Conservation (phyloP, 345 rosid genomes). For the Conringia planisiliqua region DNA sequence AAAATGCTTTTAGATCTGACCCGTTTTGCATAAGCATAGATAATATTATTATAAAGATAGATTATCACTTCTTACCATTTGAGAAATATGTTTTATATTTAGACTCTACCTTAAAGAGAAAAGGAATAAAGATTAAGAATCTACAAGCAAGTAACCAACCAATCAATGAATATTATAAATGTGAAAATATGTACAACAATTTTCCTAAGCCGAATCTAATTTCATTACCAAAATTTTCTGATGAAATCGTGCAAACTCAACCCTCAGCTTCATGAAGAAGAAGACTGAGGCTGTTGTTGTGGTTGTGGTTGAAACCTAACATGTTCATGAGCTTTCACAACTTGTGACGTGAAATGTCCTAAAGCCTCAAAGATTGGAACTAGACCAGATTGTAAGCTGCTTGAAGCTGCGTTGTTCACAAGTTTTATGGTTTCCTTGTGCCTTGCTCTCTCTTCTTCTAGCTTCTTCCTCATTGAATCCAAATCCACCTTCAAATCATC, state of each 20-base stretch:
- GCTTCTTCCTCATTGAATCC: slow-evolving; percentile 75
- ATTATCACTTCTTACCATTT: not conserved
- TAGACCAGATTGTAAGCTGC: slow-evolving; percentile 75
- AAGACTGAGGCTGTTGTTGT: slow-evolving; percentile 1
- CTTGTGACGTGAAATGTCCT: slow-evolving; percentile 73
- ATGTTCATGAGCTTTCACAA: slow-evolving; percentile 70
- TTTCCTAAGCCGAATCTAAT: slow-evolving; percentile 23
- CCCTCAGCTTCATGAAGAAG: slow-evolving; percentile 1
- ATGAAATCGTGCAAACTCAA: slow-evolving; percentile 6
- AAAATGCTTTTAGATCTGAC: not conserved
- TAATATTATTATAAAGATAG: too few relatives aligned
- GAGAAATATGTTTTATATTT: too few relatives aligned
- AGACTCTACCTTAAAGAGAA: not conserved
- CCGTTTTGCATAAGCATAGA: not conserved
- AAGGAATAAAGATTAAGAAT: not conserved
- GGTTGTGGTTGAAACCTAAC: slow-evolving; percentile 48
- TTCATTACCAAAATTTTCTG: slow-evolving; percentile 33
- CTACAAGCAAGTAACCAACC: slow-evolving; percentile 3
- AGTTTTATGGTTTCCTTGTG: slow-evolving; percentile 69
- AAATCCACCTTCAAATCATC: slow-evolving; percentile 88
- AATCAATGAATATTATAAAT: slow-evolving; percentile 31
- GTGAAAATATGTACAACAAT: slow-evolving; percentile 17
- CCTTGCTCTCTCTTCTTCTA: slow-evolving; percentile 68
- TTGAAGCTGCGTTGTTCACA: slow-evolving; percentile 75
- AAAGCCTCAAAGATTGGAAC: slow-evolving; percentile 82